Conservation (phyloP, 139 green algal genomes). For the Micromonas pusilla region DNA sequence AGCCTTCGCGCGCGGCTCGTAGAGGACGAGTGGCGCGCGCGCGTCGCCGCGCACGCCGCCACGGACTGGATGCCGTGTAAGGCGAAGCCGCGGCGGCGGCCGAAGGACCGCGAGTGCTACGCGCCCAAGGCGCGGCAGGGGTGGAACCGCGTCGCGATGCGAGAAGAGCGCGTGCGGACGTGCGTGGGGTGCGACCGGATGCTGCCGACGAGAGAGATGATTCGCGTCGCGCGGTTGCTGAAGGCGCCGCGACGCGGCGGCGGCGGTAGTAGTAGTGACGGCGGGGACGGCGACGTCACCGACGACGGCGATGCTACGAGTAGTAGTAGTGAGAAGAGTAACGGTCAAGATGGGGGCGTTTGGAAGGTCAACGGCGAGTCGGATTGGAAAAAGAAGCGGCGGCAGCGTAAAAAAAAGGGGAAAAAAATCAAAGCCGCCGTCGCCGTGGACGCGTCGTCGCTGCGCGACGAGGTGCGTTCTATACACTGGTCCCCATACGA, state of each 20-base stretch:
- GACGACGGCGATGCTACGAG: background rate
- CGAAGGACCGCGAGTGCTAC: background rate
- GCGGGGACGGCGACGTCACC: background rate
- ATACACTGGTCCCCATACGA: too few species aligned
- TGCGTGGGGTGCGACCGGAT: background rate
- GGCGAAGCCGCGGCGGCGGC: background rate
- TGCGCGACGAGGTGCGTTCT: too few species aligned
- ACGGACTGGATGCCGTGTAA: background rate
- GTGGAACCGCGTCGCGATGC: background rate
- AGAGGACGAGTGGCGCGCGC: background rate
- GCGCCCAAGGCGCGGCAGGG: background rate
- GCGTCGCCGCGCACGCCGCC: background rate
- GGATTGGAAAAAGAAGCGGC: too few species aligned
- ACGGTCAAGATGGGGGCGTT: too few species aligned
- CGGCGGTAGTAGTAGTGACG: background rate
- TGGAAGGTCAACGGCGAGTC: too few species aligned
- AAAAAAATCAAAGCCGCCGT: too few species aligned
- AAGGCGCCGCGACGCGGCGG: background rate
- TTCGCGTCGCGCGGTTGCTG: background rate
- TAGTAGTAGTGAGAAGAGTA: too few species aligned
- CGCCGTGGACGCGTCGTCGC: too few species aligned
- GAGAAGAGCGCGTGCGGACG: background rate
- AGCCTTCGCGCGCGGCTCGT: background rate
- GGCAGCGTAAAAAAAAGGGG: too few species aligned
- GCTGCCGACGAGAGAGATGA: background rate